Conservation (phyloP, 2,329 filamentous ascomycete genomes). For the Aspergillus terreus region DNA sequence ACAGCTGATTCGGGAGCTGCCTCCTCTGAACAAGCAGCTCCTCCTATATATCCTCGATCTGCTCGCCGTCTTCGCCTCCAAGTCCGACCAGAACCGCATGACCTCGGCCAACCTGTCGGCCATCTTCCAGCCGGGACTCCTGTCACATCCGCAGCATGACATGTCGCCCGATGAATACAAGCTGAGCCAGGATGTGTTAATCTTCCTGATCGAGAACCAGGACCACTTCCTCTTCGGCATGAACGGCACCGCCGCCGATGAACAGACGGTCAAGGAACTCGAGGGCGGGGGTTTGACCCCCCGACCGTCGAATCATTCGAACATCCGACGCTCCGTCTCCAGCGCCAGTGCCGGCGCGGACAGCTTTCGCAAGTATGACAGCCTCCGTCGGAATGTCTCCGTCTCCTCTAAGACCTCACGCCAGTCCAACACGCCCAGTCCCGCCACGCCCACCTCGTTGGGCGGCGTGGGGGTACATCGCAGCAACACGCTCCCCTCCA, state of each 20-base stretch:
- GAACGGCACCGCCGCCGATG: constrained; percentile 97
- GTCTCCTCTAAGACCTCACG: constrained; percentile 85
- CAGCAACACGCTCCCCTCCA: constrained; percentile 92
- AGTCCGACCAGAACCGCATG: constrained; percentile 96
- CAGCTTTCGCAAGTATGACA: constrained; percentile 72
- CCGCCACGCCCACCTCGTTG: constrained; percentile 56
- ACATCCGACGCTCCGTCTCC: constrained; percentile 70
- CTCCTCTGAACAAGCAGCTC: constrained; percentile 87
- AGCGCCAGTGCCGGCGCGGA: constrained; percentile 86
- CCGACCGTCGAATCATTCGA: constrained; percentile 49
- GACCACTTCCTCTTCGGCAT: constrained; percentile 98
- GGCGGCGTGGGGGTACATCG: constrained; percentile 60
- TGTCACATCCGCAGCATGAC: constrained; percentile 89
- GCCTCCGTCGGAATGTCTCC: constrained; percentile 83
- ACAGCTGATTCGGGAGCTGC: constrained; percentile 84
- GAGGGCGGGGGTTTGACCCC: constrained; percentile 63
- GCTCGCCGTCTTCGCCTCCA: constrained; percentile 93
- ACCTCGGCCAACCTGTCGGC: constrained; percentile 89
- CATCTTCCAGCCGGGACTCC: constrained; percentile 94
- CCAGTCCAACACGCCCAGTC: constrained; percentile 68
- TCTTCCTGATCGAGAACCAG: constrained; percentile 97
- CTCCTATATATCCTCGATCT: constrained; percentile 94
- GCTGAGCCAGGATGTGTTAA: constrained; percentile 92
- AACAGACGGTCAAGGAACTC: constrained; percentile 64
- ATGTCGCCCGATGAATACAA: constrained; percentile 95